Base-by-base conservation (phyloP, 805 yeast genomes). In the Hyphopichia homilentoma region DNA sequence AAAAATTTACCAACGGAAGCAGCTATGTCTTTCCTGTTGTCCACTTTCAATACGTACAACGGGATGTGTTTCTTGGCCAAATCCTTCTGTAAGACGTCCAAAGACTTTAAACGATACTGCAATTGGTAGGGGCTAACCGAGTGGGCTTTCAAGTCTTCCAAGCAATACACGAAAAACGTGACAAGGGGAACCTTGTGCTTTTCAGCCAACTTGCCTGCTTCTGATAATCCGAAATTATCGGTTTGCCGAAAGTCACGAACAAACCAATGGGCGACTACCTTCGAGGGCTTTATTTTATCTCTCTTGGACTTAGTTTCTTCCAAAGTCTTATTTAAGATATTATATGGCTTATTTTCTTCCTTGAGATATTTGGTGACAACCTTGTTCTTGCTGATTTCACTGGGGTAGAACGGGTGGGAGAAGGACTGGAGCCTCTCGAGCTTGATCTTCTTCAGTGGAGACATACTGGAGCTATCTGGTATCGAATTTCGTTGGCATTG, bases 221-320 rank as follows among this genome's bases (percentile, higher is more conserved):
- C 39, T 9, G 39, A 47, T 24, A 75, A 52, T 0, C 66, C 71
- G 1, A 49, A 52, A 41, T 75, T 75, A 43, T 75, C 77, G 7
- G 45, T 49, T 6, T 62, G 34, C 27, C 80, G 52, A 17, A 74
- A 48, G 40, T 75, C 81, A 22, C 63, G 57, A 12, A 68, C 47
- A 33, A 75, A 72, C 64, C 76, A 61, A 45, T 72, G 77, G 13
- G 69, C 61, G 9, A 67, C 52, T 16, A 44, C 43, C n/a, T 43
- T 52, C 18, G 41, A 40, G 12, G 35, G 19, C 16, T 43, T 30
- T 11, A 46, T 28, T 9, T 33, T 24, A 12, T 7, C 9, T 22
- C 36, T 30, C 13, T 27, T 9, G 19, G n/a, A n/a, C 22, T 17
- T 27, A 25, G 50, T 41, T 3, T 29, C 32, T 7, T 40, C 29